These are phyloP conservation scores for Cyclotella baltica DNA, from an alignment of 108 stramenopile species.

Conservation along the genomic window DNA sequence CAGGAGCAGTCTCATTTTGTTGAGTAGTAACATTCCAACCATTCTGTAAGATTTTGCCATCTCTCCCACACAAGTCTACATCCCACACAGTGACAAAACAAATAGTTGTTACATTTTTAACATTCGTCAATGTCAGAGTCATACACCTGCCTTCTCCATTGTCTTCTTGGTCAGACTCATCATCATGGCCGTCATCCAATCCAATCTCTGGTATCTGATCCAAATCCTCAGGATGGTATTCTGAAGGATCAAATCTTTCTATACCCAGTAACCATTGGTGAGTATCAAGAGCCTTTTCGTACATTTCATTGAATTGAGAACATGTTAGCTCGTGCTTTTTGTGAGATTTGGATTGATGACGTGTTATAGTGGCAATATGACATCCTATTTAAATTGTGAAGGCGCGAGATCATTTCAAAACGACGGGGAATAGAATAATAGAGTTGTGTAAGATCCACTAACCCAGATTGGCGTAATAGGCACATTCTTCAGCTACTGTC, in stretches of 20 bases:
- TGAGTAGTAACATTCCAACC: conserved; percentile 26
- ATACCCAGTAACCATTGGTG: conserved; percentile 46
- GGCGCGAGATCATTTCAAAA: background rate
- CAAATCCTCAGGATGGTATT: conserved; percentile 39
- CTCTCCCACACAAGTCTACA: conserved; percentile 33
- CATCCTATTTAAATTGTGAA: conserved; percentile 24
- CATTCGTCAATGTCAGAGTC: conserved; percentile 49
- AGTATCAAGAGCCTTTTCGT: conserved; percentile 17
- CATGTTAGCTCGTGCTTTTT: background rate
- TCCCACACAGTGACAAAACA: conserved; percentile 48
- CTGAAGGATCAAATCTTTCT: conserved; percentile 38
- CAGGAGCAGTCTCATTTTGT: background rate
- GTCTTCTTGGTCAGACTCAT: conserved; percentile 23
- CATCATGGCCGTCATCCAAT: conserved; percentile 40
- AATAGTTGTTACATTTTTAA: conserved; percentile 34
- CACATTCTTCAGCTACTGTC: conserved; percentile 30
- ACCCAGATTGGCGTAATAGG: conserved; percentile 33
- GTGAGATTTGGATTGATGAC: background rate
- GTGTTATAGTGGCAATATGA: conserved; percentile 46
- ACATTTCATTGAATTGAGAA: conserved; percentile 21
- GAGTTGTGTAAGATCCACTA: background rate
- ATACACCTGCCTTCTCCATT: background rate
- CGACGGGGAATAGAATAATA: background rate
- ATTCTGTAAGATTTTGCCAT: conserved; percentile 28
- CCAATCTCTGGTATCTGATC: conserved; percentile 42